Evolutionary conservation across 148 eudicot species (phyloP).

Genomic region (Camellia lanceoleosa): DNA sequence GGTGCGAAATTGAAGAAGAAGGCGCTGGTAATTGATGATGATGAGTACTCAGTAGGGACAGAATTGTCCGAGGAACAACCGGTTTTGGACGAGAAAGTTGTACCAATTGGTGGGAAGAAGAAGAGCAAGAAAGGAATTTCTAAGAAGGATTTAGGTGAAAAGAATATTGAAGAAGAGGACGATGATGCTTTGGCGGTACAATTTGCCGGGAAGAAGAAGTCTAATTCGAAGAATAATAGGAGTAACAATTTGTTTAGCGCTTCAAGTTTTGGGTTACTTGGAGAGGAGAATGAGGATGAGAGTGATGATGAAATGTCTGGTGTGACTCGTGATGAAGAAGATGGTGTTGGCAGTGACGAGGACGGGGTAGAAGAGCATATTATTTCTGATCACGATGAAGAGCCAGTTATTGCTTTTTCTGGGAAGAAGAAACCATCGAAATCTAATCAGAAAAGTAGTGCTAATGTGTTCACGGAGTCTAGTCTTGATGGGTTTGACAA

Average conservation of each 20-base stretch:
- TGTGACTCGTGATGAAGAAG: constrained; percentile 30
- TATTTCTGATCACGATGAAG: constrained; percentile 40
- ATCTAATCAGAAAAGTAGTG: constrained; percentile 36
- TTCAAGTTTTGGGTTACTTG: constrained; percentile 51
- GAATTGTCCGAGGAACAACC: constrained; percentile 47
- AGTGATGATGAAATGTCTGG: constrained; percentile 25
- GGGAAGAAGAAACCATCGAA: constrained; percentile 67
- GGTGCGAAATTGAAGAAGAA: constrained; percentile 64
- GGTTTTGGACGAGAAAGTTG: constrained; percentile 43
- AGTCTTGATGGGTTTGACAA: constrained; percentile 31
- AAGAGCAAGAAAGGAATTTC: constrained; percentile 65
- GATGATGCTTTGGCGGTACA: constrained; percentile 24
- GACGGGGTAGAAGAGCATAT: constrained; percentile 28
- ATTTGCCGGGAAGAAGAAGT: constrained; percentile 62
- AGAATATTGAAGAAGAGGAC: constrained; percentile 23
- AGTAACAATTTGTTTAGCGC: constrained; percentile 29
- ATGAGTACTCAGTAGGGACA: constrained; percentile 66
- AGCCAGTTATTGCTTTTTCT: constrained; percentile 44
- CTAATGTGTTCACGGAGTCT: constrained; percentile 19
- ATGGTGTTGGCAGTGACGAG: constrained; percentile 41
- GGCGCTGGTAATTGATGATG: constrained; percentile 61
- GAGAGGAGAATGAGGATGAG: constrained; percentile 43
- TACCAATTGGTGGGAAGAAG: constrained; percentile 51
- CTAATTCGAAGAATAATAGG: constrained; percentile 52
- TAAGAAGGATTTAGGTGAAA: constrained; percentile 48